Base-by-base conservation (phyloP, 345 rosid species). In the Rhodamnia rubescens region DNA sequence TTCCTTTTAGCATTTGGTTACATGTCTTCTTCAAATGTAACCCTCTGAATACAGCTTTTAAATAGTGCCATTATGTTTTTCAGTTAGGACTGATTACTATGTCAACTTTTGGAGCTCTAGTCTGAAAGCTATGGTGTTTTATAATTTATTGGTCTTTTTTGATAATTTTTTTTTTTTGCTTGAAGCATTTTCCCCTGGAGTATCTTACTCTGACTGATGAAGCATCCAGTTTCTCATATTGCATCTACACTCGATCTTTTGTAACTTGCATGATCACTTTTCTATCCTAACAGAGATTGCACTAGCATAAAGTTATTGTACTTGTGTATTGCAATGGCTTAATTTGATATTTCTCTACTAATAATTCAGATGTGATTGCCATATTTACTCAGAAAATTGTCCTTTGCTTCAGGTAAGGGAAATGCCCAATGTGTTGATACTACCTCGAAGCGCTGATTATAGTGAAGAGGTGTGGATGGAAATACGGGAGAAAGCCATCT, bases 391-490 rank as follows among this genome's bases (percentile, higher is more conserved):
- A 69, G 42, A 18, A 69, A 24, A 29, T 58, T 27, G 47, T 86
- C n/a, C 84, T 89, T 74, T 80, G 81, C 61, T 88, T 84, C 91
- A 96, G 99, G 95, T 98, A 88, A 95, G 92, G 92, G 99, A 98
- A 92, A 96, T 96, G 99, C 99, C 99, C 80, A 98, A 95, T 91
- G 99, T 98, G 85, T 90, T 98, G 90, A 90, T 98, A 88, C 97
- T 95, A 88, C 99, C 99, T 40, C 98, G 93, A 57, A 95, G 99
- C 93, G 99, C 99, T 51, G 99, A 98, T 94, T 98, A 96, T 87
- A 98, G 99, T 89, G 99, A 98, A 93, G 99, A 98, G 92, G 99
- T 94, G 54, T 98, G 99, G 99, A 90, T 96, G 93, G 99, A 98
- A 92, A 94, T 96, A 81, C 92, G 99, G 88, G 99, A 98, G 84